Percentiles rank a stretch among this genome's conserved stretches.
Conservation (phyloP, 768 basidiomycete species). For the Bullera alba region DNA sequence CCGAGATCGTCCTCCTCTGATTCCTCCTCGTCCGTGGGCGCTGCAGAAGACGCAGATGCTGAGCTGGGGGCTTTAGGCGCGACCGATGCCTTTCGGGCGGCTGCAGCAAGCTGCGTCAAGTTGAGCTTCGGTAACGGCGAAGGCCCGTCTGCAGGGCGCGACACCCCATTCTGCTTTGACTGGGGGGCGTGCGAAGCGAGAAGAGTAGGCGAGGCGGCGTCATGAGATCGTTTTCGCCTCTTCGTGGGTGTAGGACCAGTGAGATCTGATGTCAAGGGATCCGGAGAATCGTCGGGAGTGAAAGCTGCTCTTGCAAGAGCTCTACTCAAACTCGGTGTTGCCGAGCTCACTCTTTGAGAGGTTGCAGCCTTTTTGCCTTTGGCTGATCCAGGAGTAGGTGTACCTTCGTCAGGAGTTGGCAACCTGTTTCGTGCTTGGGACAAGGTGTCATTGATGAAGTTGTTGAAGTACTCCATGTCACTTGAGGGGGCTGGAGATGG, state of each 20-base stretch:
- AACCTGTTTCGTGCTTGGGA: not conserved
- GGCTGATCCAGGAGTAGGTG: too few species aligned
- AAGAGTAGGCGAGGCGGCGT: slow-evolving; percentile 1
- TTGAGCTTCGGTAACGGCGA: too few species aligned
- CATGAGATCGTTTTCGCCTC: slow-evolving; percentile 6
- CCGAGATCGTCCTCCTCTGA: slow-evolving; percentile 27
- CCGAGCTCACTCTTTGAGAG: not conserved
- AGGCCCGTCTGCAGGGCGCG: too few species aligned
- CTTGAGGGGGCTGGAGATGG: not conserved
- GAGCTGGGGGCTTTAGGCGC: not conserved
- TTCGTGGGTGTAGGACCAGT: slow-evolving; percentile 32
- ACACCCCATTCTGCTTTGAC: too few species aligned
- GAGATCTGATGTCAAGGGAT: slow-evolving; percentile 16
- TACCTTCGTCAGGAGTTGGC: too few species aligned
- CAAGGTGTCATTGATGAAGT: not conserved
- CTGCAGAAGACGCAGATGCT: not conserved
- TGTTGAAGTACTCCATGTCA: not conserved
- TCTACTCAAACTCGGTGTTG: slow-evolving; percentile 18
- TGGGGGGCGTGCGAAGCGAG: not conserved
- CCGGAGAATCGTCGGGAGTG: slow-evolving; percentile 19
- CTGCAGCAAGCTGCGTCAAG: too few species aligned
- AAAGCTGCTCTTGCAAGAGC: slow-evolving; percentile 16
- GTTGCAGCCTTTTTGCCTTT: not conserved
- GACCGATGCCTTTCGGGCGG: not conserved
- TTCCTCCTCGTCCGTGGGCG: slow-evolving; percentile 16